Evolutionary conservation across 192 early-diverging fungal genomes (phyloP), one percentile per base, ranked within the genome.

Genomic region (Dimargaris cristalligena): DNA sequence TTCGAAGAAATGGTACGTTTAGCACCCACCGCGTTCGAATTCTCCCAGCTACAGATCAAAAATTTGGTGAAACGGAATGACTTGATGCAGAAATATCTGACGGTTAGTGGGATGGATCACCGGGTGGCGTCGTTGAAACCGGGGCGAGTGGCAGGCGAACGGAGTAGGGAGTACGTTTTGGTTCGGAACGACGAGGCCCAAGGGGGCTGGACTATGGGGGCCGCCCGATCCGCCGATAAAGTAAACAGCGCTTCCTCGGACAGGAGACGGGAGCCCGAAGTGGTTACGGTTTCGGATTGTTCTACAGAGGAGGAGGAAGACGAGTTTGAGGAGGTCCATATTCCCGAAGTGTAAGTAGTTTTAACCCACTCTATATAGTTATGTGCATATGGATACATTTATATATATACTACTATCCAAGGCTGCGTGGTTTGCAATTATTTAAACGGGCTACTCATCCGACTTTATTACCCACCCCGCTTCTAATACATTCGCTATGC

Each of bases 41-140:
- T 99, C 68, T 91, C 87, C 52, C 77, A 83, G 47, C 70, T 86
- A 46, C 96, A 99, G 63, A 94, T 99, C 61, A 67, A 87, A 23
- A 71, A 86, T 22, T 74, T 97, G 18, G 79, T 89, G 20, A 79
- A 82, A 38, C 69, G 96, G 28, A 94, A 94, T 65, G 76, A 74
- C 31, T 73, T 95, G 50, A 99, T 88, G 2, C 88, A 95, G 62
- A 80, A 83, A 58, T 69, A 76, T 67, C 62, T 84, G 30, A 68
- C 74, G 44, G 74, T 77, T 31, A 71, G 65, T 4, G 74, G 74
- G 0, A 64, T 68, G 20, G 59, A 56, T 0, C 68, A 66, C 49
- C 68, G 66, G 1, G 47, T 47, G 31, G 33, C 47, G 20, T 47
- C 32, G 46, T 45, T 60, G 1, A 3, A 65, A 66, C 73, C 81